A percentile compares a stretch with the other conserved stretches of the same genome.
Conservation (phyloP, 2,329 filamentous ascomycete genomes). For the Aspergillus sp. region DNA sequence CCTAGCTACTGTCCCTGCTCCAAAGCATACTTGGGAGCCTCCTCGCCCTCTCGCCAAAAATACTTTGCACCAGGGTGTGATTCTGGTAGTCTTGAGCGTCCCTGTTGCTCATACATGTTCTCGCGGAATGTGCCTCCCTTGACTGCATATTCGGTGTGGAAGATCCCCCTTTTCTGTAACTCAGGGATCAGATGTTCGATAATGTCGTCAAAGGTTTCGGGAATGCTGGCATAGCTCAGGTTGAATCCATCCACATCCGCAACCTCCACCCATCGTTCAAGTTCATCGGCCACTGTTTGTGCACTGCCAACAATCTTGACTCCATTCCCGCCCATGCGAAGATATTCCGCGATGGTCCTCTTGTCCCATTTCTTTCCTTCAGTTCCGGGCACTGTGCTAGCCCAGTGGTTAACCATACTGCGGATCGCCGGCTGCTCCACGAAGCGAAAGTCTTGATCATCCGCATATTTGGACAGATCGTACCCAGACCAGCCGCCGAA, state of each 20-base stretch:
- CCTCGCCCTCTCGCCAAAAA: slow-evolving; percentile 35
- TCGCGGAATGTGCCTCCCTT: slow-evolving; percentile 40
- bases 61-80: slow-evolving; percentile 38
- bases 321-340: slow-evolving; percentile 35
- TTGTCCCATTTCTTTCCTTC: slow-evolving; percentile 41
- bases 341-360: slow-evolving; percentile 33
- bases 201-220: slow-evolving; percentile 37
- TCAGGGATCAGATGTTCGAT: slow-evolving; percentile 33
- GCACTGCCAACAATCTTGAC: slow-evolving; percentile 37
- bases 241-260: slow-evolving; percentile 38
- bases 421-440: slow-evolving; percentile 42
- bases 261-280: slow-evolving; percentile 37
- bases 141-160: slow-evolving; percentile 38
- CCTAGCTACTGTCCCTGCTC: slow-evolving; percentile 1
- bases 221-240: slow-evolving; percentile 32
- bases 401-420: slow-evolving; percentile 47
- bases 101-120: slow-evolving; percentile 34
- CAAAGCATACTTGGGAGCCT: slow-evolving; percentile 29
- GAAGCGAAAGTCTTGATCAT: slow-evolving; percentile 49
- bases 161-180: slow-evolving; percentile 34
- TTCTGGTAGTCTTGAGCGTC: slow-evolving; percentile 30
- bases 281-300: slow-evolving; percentile 36
- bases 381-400: slow-evolving; percentile 42
- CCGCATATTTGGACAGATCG: slow-evolving; percentile 42
- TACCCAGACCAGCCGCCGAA: slow-evolving; percentile 51